These are phyloP conservation scores for Arabis alpina DNA, from an alignment of 345 rosid species.

Conservation along the genomic window DNA sequence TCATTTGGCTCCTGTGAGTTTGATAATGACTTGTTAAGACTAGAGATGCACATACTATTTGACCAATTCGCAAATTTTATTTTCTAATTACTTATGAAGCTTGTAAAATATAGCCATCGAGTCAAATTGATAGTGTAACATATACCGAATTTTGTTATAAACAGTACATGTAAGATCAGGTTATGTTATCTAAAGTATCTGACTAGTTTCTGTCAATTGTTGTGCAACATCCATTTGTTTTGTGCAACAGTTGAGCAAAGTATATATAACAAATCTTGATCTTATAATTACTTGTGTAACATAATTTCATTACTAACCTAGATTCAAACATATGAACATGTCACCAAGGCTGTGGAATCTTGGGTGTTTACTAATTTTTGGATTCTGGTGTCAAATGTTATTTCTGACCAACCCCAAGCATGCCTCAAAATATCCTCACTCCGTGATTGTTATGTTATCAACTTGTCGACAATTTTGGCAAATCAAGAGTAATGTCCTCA, in stretches of 20 bases:
- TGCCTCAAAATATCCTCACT: neutral
- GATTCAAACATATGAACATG: too few relatives aligned
- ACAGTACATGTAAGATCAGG: too few relatives aligned
- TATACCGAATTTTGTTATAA: neutral
- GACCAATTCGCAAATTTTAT: neutral
- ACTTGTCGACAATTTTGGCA: neutral
- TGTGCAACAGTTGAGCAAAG: neutral
- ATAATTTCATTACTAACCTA: neutral
- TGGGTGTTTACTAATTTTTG: neutral
- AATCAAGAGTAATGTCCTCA: neutral
- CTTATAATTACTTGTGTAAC: neutral
- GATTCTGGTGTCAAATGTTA: neutral
- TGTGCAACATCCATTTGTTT: neutral
- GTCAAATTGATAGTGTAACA: conserved; percentile 14
- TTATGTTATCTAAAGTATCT: too few relatives aligned
- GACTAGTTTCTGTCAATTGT: neutral
- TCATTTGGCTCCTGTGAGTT: conserved; percentile 9
- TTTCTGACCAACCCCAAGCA: neutral
- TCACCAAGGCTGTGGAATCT: neutral
- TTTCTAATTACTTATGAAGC: neutral
- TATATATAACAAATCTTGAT: neutral
- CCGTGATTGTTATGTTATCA: neutral
- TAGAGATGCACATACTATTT: conserved; percentile 7
- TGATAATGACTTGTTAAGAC: conserved; percentile 11
- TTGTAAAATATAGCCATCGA: conserved; percentile 10